phyloP scores from a whole-genome alignment of 75 land plant species.

The Gnetum montanum region DNA sequence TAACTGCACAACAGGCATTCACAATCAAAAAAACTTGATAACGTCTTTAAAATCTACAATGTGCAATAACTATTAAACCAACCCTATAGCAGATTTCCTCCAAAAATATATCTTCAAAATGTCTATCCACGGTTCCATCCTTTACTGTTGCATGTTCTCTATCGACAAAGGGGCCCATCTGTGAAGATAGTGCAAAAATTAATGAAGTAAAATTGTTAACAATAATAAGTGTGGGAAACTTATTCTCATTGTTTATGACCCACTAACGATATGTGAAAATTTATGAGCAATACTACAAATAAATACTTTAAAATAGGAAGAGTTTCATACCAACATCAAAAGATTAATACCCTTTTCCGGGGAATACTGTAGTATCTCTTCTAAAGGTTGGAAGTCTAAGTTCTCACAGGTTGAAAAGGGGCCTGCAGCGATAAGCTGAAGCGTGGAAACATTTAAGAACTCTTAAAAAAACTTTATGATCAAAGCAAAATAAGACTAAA shows the following conservation, averaged over 20 bases:
- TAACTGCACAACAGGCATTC: no score
- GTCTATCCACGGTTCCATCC: conserved; percentile 49
- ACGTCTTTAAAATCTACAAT: no score
- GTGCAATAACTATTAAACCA: no score
- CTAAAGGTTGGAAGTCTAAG: conserved; percentile 76
- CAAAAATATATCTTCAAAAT: conserved; percentile 66
- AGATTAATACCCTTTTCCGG: conserved; percentile 64
- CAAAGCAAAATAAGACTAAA: neutral
- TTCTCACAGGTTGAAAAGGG: conserved; percentile 91
- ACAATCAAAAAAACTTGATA: no score
- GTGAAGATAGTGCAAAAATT: no score
- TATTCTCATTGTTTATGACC: no score
- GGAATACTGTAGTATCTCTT: conserved; percentile 70
- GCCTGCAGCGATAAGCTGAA: conserved; percentile 82
- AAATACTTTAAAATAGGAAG: no score
- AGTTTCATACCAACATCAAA: conserved; percentile 65
- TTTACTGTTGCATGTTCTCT: conserved; percentile 89
- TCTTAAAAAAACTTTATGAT: neutral
- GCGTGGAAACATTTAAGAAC: conserved; percentile 1
- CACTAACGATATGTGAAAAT: no score
- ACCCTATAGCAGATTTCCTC: conserved; percentile 74
- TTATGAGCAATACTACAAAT: no score
- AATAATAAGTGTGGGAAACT: no score
- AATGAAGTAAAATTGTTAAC: no score
- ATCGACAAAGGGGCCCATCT: conserved; percentile 97